phyloP scores from a whole-genome alignment of 2,329 filamentous ascomycete genomes.

The Penicillium decumbens region DNA sequence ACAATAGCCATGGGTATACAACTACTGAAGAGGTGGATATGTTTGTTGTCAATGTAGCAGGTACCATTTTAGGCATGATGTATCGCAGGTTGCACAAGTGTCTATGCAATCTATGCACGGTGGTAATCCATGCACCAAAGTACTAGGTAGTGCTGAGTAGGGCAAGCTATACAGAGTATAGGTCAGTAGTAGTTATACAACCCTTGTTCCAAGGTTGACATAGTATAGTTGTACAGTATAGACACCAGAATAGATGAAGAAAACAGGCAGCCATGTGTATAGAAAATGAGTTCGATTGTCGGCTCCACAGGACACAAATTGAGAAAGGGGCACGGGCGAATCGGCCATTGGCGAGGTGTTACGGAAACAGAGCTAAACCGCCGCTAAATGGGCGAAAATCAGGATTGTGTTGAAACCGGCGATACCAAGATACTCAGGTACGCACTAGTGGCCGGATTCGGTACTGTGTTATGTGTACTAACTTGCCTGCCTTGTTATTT shows the following conservation, averaged over 20 bases:
- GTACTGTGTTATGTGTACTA: constrained; percentile 13
- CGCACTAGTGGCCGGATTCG: constrained; percentile 11
- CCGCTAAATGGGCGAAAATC: not conserved
- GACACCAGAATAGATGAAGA: not conserved
- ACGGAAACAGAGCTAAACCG: constrained; percentile 10
- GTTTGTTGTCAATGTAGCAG: not conserved
- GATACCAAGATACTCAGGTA: not conserved
- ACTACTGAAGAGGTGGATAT: not conserved
- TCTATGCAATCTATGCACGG: constrained; percentile 1
- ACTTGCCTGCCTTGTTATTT: constrained; percentile 6
- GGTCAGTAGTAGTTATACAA: too few relatives aligned
- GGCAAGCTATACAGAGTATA: not conserved
- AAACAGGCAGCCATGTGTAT: constrained; percentile 8
- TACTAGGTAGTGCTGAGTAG: not conserved
- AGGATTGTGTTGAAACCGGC: not conserved
- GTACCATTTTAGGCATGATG: not conserved
- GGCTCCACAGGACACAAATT: constrained; percentile 1
- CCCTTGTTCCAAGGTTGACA: not conserved
- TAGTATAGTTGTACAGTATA: not conserved
- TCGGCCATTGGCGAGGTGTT: constrained; percentile 3
- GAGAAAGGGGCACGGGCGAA: constrained; percentile 14
- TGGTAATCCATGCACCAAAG: constrained; percentile 5
- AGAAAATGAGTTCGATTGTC: constrained; percentile 1
- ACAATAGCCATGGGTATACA: not conserved
- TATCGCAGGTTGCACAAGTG: not conserved